Evolutionary conservation across 495 filamentous ascomycete species (phyloP), one percentile per base, ranked within the genome.

Genomic region (Penicillium turbatum): DNA sequence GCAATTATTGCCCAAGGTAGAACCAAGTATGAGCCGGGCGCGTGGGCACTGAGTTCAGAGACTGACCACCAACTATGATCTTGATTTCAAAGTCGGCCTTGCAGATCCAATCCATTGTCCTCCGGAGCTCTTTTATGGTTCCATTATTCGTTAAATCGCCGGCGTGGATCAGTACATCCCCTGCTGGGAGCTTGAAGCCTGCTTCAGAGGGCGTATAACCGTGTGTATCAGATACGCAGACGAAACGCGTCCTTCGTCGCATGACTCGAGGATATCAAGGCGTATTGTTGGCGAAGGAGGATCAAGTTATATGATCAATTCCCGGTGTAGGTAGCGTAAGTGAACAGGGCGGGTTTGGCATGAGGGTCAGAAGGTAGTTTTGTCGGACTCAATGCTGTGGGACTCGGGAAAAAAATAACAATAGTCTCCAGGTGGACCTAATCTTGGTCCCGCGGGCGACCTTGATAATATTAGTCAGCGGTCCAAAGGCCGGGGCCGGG

Each of bases 181-280:
- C 82, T 39, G 75, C 65, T 10, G 82, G 82, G 21, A 84, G 67
- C 55, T 74, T 80, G 59, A 79, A 79, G 15, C 70, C 75, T 43
- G 72, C 75, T 48, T 76, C 69, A 4, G 67, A 64, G 4, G 82
- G 81, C 6, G 72, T 73, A 45, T 80, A 72, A 55, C 75, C 79
- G 60, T 86, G 81, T 3, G 82, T 86, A 55, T 85, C 82, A 5
- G 82, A 84, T 47, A 84, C 70, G 67, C 80, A 84, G 44, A 84
- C 78, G 34, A 85, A 75, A 27, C 82, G 75, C 36, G 78, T 79
- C 53, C 74, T 85, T 16, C 70, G 77, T 32, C 44, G 51, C 66
- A 70, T 70, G 34, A 17, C 49, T 32, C 34, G n/a, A n/a, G 48
- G 30, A 29, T 39, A 27, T 44, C 30, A 26, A 26, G 12, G 6